phyloP scores from a whole-genome alignment of 441 rosid species.

The Cnidoscolus chayamansa region DNA sequence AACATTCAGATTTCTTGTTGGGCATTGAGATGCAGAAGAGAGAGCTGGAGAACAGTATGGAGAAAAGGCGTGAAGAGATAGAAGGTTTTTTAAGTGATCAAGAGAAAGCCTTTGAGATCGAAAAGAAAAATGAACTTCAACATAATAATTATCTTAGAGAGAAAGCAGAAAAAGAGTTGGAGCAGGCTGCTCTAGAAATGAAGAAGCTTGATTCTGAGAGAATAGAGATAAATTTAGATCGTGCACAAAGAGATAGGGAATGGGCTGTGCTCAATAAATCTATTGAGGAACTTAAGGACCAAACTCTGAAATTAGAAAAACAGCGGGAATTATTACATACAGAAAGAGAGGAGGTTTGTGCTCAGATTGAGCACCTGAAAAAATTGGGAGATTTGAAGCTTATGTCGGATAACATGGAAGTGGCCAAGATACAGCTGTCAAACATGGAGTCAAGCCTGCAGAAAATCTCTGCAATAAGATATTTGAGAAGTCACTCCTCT shows the following conservation, averaged over 20 bases:
- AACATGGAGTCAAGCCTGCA: slow-evolving; percentile 53
- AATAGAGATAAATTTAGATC: too few relatives aligned
- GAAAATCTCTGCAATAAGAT: slow-evolving; percentile 48
- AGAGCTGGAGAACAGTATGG: slow-evolving; percentile 70
- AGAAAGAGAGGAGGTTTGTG: slow-evolving; percentile 68
- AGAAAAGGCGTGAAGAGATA: slow-evolving; percentile 67
- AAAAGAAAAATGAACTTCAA: slow-evolving; percentile 67
- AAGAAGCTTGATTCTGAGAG: too few relatives aligned
- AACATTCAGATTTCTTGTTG: slow-evolving; percentile 69
- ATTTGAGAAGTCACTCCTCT: slow-evolving; percentile 35
- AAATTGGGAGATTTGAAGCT: slow-evolving; percentile 76
- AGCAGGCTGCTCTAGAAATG: too few relatives aligned
- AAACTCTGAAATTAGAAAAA: slow-evolving; percentile 67
- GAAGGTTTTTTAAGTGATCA: slow-evolving; percentile 42
- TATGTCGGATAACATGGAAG: slow-evolving; percentile 62
- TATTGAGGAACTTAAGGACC: slow-evolving; percentile 74
- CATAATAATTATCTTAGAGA: slow-evolving; percentile 20
- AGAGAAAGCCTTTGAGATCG: slow-evolving; percentile 76
- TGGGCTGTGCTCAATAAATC: slow-evolving; percentile 71
- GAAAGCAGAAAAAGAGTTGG: too few relatives aligned
- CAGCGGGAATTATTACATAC: slow-evolving; percentile 75
- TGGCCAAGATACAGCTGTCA: slow-evolving; percentile 65
- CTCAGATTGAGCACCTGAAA: slow-evolving; percentile 61
- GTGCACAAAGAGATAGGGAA: slow-evolving; percentile 67
- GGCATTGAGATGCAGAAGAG: slow-evolving; percentile 81